Evolutionary conservation across 257 asterid species (phyloP).

Genomic region (Solanum rostratum): DNA sequence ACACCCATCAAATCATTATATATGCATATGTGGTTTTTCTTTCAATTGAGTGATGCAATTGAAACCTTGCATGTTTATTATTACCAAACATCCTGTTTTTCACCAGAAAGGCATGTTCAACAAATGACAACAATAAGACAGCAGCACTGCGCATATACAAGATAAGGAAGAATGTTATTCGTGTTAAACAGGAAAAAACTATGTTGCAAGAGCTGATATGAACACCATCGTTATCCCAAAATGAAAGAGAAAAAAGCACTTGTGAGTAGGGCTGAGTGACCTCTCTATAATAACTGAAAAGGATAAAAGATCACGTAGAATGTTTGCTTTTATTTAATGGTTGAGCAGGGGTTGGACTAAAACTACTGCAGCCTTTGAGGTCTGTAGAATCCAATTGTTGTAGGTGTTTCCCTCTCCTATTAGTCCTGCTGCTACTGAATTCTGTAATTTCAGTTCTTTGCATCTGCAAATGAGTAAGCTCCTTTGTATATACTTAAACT

Average conservation of each 20-base stretch:
- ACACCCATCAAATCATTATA: neutral
- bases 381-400: neutral
- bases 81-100: neutral
- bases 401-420: neutral
- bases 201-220: neutral
- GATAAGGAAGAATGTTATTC: neutral
- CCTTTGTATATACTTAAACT: neutral
- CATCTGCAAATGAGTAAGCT: slow-evolving; percentile 12
- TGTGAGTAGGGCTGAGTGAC: neutral
- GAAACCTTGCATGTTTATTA: neutral
- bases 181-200: neutral
- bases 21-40: neutral
- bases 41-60: neutral
- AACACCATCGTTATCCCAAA: neutral
- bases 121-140: neutral
- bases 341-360: neutral
- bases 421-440: neutral
- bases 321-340: neutral
- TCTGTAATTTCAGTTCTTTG: neutral
- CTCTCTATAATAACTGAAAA: neutral
- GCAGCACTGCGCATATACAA: neutral
- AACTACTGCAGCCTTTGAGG: neutral
- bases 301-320: neutral
- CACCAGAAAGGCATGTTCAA: neutral
- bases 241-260: neutral